Percentiles rank a stretch among this genome's conserved stretches.
These are phyloP conservation scores for Microsporum canis DNA, from an alignment of 2,329 filamentous ascomycete genomes.

Conservation along the genomic window DNA sequence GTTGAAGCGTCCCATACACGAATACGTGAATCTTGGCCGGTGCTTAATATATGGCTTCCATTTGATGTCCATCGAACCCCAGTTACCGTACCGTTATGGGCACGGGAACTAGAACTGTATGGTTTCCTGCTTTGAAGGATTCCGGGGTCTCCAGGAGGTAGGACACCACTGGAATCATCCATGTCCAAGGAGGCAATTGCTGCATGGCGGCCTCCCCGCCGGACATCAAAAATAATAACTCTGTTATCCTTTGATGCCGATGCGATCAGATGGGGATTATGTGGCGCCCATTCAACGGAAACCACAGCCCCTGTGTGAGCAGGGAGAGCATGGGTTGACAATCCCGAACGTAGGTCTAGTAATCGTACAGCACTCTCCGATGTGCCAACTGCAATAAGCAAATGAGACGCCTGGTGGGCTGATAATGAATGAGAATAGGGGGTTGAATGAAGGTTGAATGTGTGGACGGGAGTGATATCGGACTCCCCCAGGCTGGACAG, in stretches of 20 bases:
- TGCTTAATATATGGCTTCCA: slow-evolving; percentile 62
- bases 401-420: slow-evolving; percentile 49
- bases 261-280: slow-evolving; percentile 64
- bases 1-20: slow-evolving; percentile 75
- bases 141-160: slow-evolving; percentile 21
- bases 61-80: slow-evolving; percentile 75
- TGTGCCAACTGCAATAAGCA: slow-evolving; percentile 79
- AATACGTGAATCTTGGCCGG: slow-evolving; percentile 73
- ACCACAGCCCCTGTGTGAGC: slow-evolving; percentile 57
- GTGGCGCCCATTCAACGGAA: slow-evolving; percentile 69
- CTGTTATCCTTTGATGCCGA: slow-evolving; percentile 78
- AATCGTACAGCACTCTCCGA: slow-evolving; percentile 75
- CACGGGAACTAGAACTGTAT: slow-evolving; percentile 40
- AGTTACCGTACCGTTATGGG: slow-evolving; percentile 75
- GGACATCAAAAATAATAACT: slow-evolving; percentile 76
- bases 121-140: slow-evolving; percentile 27
- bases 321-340: slow-evolving; percentile 59
- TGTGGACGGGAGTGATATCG: slow-evolving; percentile 34
- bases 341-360: slow-evolving; percentile 73
- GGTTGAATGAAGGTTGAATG: slow-evolving; percentile 36
- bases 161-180: slow-evolving; percentile 65
- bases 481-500: slow-evolving; percentile 32
- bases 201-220: slow-evolving; percentile 55
- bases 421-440: slow-evolving; percentile 60
- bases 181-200: slow-evolving; percentile 69